Evolutionary conservation across 345 rosid species (phyloP).

Genomic region (Linum trigynum): DNA sequence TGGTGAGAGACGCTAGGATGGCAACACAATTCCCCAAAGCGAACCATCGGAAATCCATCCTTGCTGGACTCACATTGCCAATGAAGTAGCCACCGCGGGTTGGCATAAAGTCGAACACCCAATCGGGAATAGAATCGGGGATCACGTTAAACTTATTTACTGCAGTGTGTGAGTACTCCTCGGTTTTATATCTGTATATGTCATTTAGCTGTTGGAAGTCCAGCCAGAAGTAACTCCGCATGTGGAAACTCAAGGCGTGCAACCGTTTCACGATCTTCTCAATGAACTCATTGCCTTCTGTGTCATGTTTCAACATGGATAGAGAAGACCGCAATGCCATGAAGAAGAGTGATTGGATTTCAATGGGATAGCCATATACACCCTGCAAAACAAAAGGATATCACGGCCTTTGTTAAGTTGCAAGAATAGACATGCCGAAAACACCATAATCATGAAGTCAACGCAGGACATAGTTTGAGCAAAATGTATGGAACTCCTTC

Average conservation of each 20-base stretch:
- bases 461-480: not conserved
- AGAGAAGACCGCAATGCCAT: constrained; percentile 62
- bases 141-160: constrained; percentile 66
- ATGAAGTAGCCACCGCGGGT: constrained; percentile 53
- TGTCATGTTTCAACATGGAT: constrained; percentile 55
- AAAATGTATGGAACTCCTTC: not conserved
- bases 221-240: constrained; percentile 59
- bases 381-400: constrained; percentile 37
- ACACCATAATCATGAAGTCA: not conserved
- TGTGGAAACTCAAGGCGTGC: constrained; percentile 50
- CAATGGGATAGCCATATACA: constrained; percentile 70
- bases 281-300: constrained; percentile 54
- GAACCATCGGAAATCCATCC: constrained; percentile 69
- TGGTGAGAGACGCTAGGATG: constrained; percentile 42
- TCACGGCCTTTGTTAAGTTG: not conserved
- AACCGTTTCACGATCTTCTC: constrained; percentile 49
- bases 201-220: constrained; percentile 58
- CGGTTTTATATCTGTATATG: constrained; percentile 60
- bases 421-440: not conserved
- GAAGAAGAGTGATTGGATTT: constrained; percentile 77
- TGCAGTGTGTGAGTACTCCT: constrained; percentile 66
- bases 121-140: constrained; percentile 61
- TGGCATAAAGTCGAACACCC: constrained; percentile 66
- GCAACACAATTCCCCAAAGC: constrained; percentile 55
- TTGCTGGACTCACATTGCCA: constrained; percentile 64